Evolutionary conservation across 2,329 filamentous ascomycete genomes (phyloP).

Genomic region (Trichothecium sympodiale): DNA sequence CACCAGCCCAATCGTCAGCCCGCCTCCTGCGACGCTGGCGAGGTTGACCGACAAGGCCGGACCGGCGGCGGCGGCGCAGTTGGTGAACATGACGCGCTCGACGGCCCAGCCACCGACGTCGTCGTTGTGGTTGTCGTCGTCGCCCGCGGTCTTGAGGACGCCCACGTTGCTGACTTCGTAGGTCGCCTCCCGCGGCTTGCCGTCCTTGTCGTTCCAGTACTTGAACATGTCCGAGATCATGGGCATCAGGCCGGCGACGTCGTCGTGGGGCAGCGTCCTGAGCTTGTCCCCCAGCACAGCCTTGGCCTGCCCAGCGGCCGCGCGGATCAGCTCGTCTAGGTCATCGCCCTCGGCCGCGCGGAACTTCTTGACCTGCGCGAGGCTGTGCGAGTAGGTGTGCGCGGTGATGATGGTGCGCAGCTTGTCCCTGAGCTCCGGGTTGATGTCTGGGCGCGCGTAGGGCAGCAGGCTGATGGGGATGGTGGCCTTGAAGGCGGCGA

Average conservation of each 20-base stretch:
- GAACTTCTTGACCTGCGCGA: slow-evolving; percentile 12
- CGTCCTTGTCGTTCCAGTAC: slow-evolving; percentile 30
- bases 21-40: slow-evolving; percentile 29
- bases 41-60: slow-evolving; percentile 33
- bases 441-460: slow-evolving; percentile 16
- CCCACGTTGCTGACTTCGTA: slow-evolving; percentile 47
- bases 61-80: slow-evolving; percentile 32
- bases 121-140: slow-evolving; percentile 1
- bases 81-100: slow-evolving; percentile 36
- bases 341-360: slow-evolving; percentile 9
- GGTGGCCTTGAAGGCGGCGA: slow-evolving; percentile 20
- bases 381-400: slow-evolving; percentile 18
- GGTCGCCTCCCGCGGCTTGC: slow-evolving; percentile 26
- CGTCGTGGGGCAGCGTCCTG: slow-evolving; percentile 27
- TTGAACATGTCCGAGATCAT: slow-evolving; percentile 31
- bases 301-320: slow-evolving; percentile 23
- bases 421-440: slow-evolving; percentile 16
- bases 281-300: slow-evolving; percentile 20
- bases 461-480: slow-evolving; percentile 35
- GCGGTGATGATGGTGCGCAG: slow-evolving; percentile 30
- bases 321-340: slow-evolving; percentile 28
- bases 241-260: slow-evolving; percentile 27
- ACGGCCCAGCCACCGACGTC: slow-evolving; percentile 20
- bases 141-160: slow-evolving; percentile 15
- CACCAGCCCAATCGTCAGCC: slow-evolving; percentile 29